Evolutionary conservation across 352 stramenopile species (phyloP), one percentile per base, ranked within the genome.

Genomic region (Phytophthora ohioensis): DNA sequence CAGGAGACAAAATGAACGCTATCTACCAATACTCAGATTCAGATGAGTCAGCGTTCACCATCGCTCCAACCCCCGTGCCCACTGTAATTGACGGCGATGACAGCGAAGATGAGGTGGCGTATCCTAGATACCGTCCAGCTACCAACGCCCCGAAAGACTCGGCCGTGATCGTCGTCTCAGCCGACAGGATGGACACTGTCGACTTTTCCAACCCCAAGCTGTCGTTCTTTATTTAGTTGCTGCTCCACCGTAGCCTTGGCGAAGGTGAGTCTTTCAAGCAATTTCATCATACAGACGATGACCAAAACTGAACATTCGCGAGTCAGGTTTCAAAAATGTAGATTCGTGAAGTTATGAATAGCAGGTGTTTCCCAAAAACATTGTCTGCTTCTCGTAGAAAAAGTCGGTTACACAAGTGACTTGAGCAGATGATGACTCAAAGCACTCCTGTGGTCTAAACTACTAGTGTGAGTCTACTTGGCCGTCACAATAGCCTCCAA

Each of bases 401-500:
- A 60, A 38, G 48, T 64, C 30, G 11, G 35, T 57, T 51, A 47
- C 48, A 43, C 39, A 30, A 31, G 39, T 12, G 17, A 31, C 31
- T 34, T 30, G 13, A 21, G 31, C 7, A 32, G 42, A 45, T 38
- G 15, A 41, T 27, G 31, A 57, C 32, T 39, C 15, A 43, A 51
- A 42, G 13, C n/a, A 32, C 47, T 43, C 46, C 32, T 27, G 21
- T 43, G 30, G 42, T 67, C 39, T 76, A 69, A 27, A 52, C 62
- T 69, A 57, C 31, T 51, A 27, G 38, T 56, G 21, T 13, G 39
- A 32, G 39, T 72, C 57, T 82, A 74, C 69, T 80, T 73, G 56
- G 56, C 49, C 15, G 59, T 80, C 53, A 92, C 73, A 41, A 82
- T 77, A 13, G 63, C 69, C 67, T 91, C 79, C 60, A 94, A 76